Evolutionary conservation across 345 rosid genomes (phyloP), one percentile per base, ranked within the genome.

Genomic region (Abelmoschus esculentus): DNA sequence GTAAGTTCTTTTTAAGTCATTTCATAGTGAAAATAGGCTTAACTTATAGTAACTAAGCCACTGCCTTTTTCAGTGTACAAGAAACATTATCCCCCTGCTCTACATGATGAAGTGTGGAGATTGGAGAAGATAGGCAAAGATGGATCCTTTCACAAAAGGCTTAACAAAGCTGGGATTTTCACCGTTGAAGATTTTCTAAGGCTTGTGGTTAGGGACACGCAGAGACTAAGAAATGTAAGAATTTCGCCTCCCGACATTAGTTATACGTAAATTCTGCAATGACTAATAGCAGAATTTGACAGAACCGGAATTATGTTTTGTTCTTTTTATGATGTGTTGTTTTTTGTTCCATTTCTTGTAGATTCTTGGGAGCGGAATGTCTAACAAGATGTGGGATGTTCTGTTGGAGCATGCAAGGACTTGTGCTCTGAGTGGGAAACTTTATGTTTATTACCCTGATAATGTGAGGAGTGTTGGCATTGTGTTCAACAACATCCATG

Each of bases 51-150:
- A 8, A 12, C 17, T 18, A 57, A 55, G 8, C 6, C 63, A 58
- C 42, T 28, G 4, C 50, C 61, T 42, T 15, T n/a, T 64, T 32
- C 85, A 95, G 99, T 90, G 61, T 95, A 95, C 82, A 95, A 95
- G 86, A 95, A 95, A 81, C 98, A 95, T 76, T 95, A 95, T 58
- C 99, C 99, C 6, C 99, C 97, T 61, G 85, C 93, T 17, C 69
- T 89, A 66, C 75, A 78, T 74, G 99, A 95, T 81, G 97, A 95
- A 61, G 96, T 95, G 9, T 95, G 99, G 98, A 86, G 99, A 77
- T 74, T 95, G 83, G 98, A 95, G 80, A 95, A 95, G 78, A 91
- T 95, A 50, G 99, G 98, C 19, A 95, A 95, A 71, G 99, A 95
- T 46, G 99, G 99, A 6, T 90, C 98, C 4, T 91, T 95, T 71